These are phyloP conservation scores for Larix kaempferi DNA, from an alignment of 75 land plant species.

Conservation along the genomic window DNA sequence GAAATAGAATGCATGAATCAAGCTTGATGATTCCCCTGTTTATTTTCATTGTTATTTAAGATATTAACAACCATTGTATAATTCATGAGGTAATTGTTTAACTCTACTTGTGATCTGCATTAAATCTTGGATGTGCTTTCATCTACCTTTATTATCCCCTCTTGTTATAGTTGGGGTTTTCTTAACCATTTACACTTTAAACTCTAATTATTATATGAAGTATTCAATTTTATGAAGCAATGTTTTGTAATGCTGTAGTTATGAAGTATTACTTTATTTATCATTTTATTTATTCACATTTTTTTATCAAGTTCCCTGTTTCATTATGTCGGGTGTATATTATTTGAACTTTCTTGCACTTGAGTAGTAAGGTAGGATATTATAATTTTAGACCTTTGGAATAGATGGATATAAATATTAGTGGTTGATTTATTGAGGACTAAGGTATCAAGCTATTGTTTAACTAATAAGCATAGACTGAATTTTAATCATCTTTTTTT, in stretches of 20 bases:
- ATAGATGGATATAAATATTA: neutral
- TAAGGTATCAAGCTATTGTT: neutral
- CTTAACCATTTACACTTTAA: neutral
- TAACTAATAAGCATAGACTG: too few relatives aligned
- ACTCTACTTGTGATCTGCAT: neutral
- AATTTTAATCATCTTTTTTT: neutral
- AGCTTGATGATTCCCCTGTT: neutral
- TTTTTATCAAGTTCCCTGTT: neutral
- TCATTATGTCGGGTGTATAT: neutral
- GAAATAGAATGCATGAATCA: neutral
- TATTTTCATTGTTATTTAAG: neutral
- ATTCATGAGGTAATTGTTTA: neutral
- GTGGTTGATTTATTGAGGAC: neutral
- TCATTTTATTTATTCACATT: neutral
- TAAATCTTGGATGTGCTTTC: neutral
- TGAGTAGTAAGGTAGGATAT: neutral
- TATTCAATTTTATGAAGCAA: neutral
- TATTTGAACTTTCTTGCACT: neutral
- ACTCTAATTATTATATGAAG: too few relatives aligned
- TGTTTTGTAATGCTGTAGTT: neutral
- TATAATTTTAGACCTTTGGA: neutral
- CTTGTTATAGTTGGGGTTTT: neutral
- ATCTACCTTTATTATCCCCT: neutral
- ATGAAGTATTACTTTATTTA: neutral
- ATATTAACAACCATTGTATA: neutral